Base-by-base conservation (phyloP, 805 yeast genomes). In the Danielia oregonensis region DNA sequence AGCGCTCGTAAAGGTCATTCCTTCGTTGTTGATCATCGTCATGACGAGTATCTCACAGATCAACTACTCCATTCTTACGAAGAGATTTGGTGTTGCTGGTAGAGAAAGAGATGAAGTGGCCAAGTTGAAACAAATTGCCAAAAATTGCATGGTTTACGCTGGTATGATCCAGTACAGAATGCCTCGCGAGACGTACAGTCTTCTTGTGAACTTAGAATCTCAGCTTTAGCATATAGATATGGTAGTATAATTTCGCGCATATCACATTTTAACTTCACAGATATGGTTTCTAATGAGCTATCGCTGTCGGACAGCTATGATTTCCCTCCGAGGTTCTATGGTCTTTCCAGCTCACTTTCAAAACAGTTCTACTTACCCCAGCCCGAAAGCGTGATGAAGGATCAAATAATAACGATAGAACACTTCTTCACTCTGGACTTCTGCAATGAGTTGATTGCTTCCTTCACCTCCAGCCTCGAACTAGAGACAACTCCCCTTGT, bases 151-250 rank as follows among this genome's bases (percentile, higher is more conserved):
- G 88, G 78, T 89, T 3, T 91, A 83, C 57, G 95, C 97, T 5
- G 97, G 97, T 41, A 83, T 91, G 80, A 82, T 89, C 24, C 95
- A 86, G 61, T 88, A 85, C 61, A 81, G 83, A 55, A 86, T 89
- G 94, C 95, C 96, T 6, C 62, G 82, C 38, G 95, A 86, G 49
- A 80, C 86, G 0, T 86, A 84, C 55, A 78, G 85, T 46, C 71
- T 78, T 26, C 64, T 85, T 51, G 78, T 83, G 21, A 76, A 72
- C 42, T 60, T 85, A 38, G 95, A 85, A 54, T 54, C 69, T 12
- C 64, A 57, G 60, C 53, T 65, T 28, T 61, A 52, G 37, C 15
- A 19, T 9, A 27, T 19, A 34, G 11, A n/a, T n/a, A n/a, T n/a
- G n/a, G n/a, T n/a, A n/a, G n/a, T n/a, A n/a, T 4, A 17, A 14